Evolutionary conservation across 2,329 filamentous ascomycete species (phyloP), one percentile per base, ranked within the genome.

Genomic region (Samsoniella hepiali): DNA sequence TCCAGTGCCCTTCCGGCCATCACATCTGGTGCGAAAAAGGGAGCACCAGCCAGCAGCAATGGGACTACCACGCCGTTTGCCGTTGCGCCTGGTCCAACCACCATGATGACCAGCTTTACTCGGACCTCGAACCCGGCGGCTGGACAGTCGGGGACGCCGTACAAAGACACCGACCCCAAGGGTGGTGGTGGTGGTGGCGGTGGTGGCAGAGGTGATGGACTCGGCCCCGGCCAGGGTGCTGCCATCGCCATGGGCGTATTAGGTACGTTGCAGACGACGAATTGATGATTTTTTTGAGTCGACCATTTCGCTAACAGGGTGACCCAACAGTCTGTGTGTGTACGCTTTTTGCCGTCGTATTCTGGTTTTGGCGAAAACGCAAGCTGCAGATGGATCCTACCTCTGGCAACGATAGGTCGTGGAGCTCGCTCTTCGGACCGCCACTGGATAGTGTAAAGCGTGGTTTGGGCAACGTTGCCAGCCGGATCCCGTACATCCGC

Each of bases 351-450:
- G 53, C 34, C 15, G 6, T 64, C 22, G 58, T 13, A 2, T 61
- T 53, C 27, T 62, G 45, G 29, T 47, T 64, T 31, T 62, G 51
- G 58, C 63, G 63, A 32, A 59, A 47, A 36, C 34, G 63, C 38
- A 62, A 38, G 50, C 38, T 50, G 11, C n/a, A 54, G 22, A 55
- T 42, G 15, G 49, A 53, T 15, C 15, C n/a, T 29, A 13, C 40
- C 15, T 42, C 51, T n/a, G 27, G 36, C 50, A 29, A 29, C 27
- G 51, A 36, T 17, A 32, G 36, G 10, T 53, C 56, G 8, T 32
- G n/a, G 22, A 29, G 27, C 10, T 38, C n/a, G 38, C 45, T 45
- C 34, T 31, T 53, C 22, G 17, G 7, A 9, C 29, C 34, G 29
- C 31, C 36, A n/a, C 36, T 58, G 4, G 61, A 58, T 8, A 45